A percentile compares a stretch with the other conserved stretches of the same genome.
Evolutionary conservation across 805 yeast species (phyloP).

Genomic region (Kuraishia hungarica): DNA sequence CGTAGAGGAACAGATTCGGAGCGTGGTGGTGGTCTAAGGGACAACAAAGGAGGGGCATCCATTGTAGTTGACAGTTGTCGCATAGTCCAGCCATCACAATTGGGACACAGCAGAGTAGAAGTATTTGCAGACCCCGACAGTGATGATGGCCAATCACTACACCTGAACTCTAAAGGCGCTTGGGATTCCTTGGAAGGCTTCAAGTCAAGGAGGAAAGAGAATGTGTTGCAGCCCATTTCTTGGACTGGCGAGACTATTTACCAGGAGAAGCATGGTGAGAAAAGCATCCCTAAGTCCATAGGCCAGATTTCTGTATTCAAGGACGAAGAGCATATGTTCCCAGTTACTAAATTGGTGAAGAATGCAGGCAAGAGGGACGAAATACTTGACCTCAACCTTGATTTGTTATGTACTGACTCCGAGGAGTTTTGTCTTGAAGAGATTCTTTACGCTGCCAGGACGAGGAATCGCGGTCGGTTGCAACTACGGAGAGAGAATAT

Average conservation of each 20-base stretch:
- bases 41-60: no score
- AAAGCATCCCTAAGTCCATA: conserved; percentile 1
- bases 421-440: conserved; percentile 62
- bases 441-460: conserved; percentile 25
- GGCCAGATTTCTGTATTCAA: conserved; percentile 27
- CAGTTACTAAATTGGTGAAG: conserved; percentile 41
- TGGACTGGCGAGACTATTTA: conserved; percentile 59
- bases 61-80: neutral
- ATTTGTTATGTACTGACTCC: conserved; percentile 34
- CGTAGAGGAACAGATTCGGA: neutral
- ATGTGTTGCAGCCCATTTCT: conserved; percentile 39
- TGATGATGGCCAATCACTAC: neutral
- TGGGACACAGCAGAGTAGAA: neutral
- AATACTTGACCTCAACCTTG: conserved; percentile 49
- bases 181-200: neutral
- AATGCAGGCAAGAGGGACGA: conserved; percentile 55
- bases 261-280: conserved; percentile 20
- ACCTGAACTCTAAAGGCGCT: neutral
- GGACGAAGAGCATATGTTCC: conserved; percentile 24
- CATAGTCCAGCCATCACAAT: neutral
- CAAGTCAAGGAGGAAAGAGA: conserved; percentile 32
- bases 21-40: neutral
- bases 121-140: neutral
- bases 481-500: no score
- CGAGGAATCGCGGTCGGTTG: neutral